Evolutionary conservation across 208 protist genomes (phyloP), one percentile per base, ranked within the genome.

Genomic region (Trichomonas gallinae): DNA sequence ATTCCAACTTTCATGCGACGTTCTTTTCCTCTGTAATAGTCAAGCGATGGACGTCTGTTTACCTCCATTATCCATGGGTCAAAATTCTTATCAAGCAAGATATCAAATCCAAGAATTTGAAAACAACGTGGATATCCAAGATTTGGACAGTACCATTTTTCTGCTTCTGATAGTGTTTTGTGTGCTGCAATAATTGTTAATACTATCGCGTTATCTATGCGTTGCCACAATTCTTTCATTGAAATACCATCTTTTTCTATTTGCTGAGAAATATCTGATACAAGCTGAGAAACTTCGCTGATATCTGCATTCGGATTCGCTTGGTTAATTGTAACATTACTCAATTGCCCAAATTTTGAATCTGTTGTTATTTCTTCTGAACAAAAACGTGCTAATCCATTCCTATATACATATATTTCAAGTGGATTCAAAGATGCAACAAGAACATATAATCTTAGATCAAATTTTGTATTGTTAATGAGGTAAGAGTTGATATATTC

Each of bases 21-120:
- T 36, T 93, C 87, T 48, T 26, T n/a, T 38, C 26, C 44, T 48
- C 87, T 48, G 0, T 44, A 93, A 51, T 51, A 93, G 9, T 93
- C 87, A 13, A 93, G 44, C 38, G 98, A 99, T 26, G 97, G 97
- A 26, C 51, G 96, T 42, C 51, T 72, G 96, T 97, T 97, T 0
- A 97, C 88, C 63, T 97, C 97, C 34, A 97, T 34, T 0, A 97
- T 36, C 15, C n/a, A 97, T 8, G 97, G 97, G 9, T 96, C 40
- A 26, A 97, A 44, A 17, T 89, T 36, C 26, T 72, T 38, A n/a
- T 97, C 97, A 38, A 97, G 36, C 9, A 97, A 46, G 46, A 97
- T 97, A 72, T 97, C 97, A 81, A 97, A 63, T 31, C 97, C 97
- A 11, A 97, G 96, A 63, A 97, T 93, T 96, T 97, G 96, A 31